Percentiles rank a stretch among this genome's conserved stretches.
phyloP scores from a whole-genome alignment of 2,329 filamentous ascomycete genomes.

The Claviceps purpurea region DNA sequence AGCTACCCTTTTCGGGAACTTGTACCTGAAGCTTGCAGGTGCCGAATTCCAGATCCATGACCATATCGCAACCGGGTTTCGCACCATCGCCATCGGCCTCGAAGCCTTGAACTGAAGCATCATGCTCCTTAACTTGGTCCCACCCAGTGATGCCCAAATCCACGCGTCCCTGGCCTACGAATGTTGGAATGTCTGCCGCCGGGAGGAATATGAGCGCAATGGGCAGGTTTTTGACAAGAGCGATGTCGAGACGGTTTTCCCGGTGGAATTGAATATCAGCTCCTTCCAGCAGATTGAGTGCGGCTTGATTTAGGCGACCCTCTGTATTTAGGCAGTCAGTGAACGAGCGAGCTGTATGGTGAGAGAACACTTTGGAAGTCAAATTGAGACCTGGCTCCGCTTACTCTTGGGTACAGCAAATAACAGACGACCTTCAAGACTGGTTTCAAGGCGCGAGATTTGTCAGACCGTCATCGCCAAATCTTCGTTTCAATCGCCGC shows the following conservation, averaged over 20 bases:
- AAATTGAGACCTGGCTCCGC: constrained; percentile 21
- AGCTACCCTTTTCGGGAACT: constrained; percentile 71
- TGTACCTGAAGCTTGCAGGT: constrained; percentile 92
- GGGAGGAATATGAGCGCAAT: constrained; percentile 95
- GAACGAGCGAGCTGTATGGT: neutral
- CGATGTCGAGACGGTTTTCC: constrained; percentile 91
- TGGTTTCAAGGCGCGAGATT: constrained; percentile 20
- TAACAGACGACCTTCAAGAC: constrained; percentile 81
- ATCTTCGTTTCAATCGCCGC: neutral
- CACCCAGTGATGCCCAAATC: constrained; percentile 90
- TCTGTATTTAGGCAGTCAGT: constrained; percentile 29
- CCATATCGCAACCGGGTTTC: constrained; percentile 59
- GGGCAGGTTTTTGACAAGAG: constrained; percentile 90
- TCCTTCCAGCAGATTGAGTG: constrained; percentile 81
- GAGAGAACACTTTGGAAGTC: neutral
- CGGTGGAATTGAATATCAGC: constrained; percentile 94
- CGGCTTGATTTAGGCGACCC: constrained; percentile 79
- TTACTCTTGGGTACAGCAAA: constrained; percentile 98
- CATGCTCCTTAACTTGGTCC: constrained; percentile 87
- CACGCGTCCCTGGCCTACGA: constrained; percentile 87
- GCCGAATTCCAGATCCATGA: constrained; percentile 86
- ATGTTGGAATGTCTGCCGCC: constrained; percentile 92
- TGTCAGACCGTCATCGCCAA: neutral
- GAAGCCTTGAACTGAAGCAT: constrained; percentile 44
- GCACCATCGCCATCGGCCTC: constrained; percentile 32